phyloP scores from a whole-genome alignment of 2,329 filamentous ascomycete genomes.

The Talaromyces amestolkiae region DNA sequence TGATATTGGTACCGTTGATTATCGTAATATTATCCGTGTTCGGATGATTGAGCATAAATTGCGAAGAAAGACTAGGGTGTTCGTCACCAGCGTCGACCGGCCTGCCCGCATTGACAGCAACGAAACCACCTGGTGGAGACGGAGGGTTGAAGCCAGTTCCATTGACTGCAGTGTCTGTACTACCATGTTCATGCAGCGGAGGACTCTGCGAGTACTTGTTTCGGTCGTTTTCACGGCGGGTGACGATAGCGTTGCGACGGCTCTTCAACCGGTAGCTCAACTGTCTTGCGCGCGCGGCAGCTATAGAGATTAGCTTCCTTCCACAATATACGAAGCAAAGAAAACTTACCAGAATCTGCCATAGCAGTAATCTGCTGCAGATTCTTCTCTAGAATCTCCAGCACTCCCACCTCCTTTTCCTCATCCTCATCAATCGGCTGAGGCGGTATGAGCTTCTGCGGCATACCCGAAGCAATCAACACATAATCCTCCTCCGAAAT shows the following conservation, averaged over 20 bases:
- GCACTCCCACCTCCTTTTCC: constrained; percentile 75
- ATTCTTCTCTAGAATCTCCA: constrained; percentile 80
- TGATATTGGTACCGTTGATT: constrained; percentile 49
- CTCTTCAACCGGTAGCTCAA: constrained; percentile 77
- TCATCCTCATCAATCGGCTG: constrained; percentile 84
- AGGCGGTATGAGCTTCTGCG: constrained; percentile 77
- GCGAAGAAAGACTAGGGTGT: constrained; percentile 30
- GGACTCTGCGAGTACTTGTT: constrained; percentile 37
- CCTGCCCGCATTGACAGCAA: constrained; percentile 53
- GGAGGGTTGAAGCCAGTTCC: constrained; percentile 34
- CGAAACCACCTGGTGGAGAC: constrained; percentile 54
- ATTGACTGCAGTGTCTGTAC: constrained; percentile 26
- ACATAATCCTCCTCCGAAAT: constrained; percentile 87
- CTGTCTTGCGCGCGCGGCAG: constrained; percentile 69
- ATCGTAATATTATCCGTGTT: constrained; percentile 48
- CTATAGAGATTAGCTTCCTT: constrained; percentile 34
- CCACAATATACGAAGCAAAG: background rate
- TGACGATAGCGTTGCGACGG: constrained; percentile 69
- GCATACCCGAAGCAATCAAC: constrained; percentile 75
- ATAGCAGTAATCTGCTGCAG: constrained; percentile 73
- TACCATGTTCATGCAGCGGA: constrained; percentile 37
- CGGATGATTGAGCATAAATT: constrained; percentile 42
- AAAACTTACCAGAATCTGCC: constrained; percentile 66
- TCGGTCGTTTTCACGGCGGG: constrained; percentile 54
- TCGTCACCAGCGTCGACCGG: constrained; percentile 41